These are phyloP conservation scores for Penicillium macrosclerotiorum DNA, from an alignment of 495 filamentous ascomycete species.

Conservation along the genomic window DNA sequence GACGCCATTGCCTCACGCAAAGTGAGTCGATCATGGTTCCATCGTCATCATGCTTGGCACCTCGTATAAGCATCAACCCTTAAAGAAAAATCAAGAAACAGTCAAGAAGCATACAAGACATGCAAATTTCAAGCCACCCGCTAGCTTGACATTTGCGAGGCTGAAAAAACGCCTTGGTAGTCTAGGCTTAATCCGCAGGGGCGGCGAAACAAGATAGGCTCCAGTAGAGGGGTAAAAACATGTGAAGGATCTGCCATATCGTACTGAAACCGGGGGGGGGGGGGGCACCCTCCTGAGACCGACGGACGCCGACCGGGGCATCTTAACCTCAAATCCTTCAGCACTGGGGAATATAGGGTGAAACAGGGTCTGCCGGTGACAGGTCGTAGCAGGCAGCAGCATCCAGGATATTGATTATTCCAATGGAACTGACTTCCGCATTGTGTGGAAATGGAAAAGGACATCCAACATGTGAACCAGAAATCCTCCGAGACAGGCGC, in stretches of 20 bases:
- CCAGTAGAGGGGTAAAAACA: no score
- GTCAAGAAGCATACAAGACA: not conserved
- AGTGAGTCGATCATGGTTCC: constrained; percentile 1
- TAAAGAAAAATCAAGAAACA: not conserved
- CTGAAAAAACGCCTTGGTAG: constrained; percentile 4
- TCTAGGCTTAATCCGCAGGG: no score
- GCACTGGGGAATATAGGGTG: no score
- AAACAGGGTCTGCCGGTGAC: no score
- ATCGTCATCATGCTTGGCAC: constrained; percentile 1
- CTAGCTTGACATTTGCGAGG: constrained; percentile 13
- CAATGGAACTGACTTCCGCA: no score
- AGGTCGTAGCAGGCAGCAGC: no score
- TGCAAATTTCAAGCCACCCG: constrained; percentile 15
- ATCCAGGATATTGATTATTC: no score
- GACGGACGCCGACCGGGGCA: constrained; percentile 22
- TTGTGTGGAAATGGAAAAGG: no score
- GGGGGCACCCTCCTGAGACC: constrained; percentile 11
- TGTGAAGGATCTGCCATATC: constrained; percentile 13
- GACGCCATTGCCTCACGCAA: constrained; percentile 7
- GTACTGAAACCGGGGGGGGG: constrained; percentile 14
- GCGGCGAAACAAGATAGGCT: no score
- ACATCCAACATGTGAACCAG: no score
- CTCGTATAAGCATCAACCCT: no score
- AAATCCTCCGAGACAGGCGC: no score
- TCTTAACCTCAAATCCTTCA: constrained; percentile 2